These are phyloP conservation scores for Globisporangium paddicum DNA, from an alignment of 352 stramenopile genomes.

Conservation along the genomic window DNA sequence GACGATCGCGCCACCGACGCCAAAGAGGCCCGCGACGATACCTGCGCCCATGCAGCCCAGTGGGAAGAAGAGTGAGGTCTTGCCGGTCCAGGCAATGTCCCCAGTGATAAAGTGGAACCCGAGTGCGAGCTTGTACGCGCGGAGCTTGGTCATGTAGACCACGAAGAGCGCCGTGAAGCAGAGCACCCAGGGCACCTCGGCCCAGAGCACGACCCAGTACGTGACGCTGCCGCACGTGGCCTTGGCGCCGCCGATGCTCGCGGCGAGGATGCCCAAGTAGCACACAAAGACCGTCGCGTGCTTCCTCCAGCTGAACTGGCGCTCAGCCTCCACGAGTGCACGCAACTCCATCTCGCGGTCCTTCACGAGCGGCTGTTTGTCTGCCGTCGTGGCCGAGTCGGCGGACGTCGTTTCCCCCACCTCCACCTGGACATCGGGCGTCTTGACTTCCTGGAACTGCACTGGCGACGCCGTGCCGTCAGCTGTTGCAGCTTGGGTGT, in stretches of 20 bases:
- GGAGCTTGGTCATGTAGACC: constrained; percentile 25
- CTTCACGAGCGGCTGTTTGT: constrained; percentile 10
- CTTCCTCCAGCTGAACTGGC: constrained; percentile 31
- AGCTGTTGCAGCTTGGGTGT: background rate
- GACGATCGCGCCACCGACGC: constrained; percentile 49
- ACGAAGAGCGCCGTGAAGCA: constrained; percentile 32
- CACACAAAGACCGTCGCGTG: constrained; percentile 38
- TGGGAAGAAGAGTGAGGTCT: constrained; percentile 36
- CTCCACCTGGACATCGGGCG: constrained; percentile 6
- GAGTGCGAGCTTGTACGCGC: constrained; percentile 34
- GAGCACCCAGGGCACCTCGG: constrained; percentile 46
- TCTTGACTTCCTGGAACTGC: constrained; percentile 10
- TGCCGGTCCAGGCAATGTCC: constrained; percentile 38
- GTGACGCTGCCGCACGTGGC: constrained; percentile 13
- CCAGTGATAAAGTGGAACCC: constrained; percentile 32
- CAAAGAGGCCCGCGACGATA: constrained; percentile 43
- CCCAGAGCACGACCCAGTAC: constrained; percentile 29
- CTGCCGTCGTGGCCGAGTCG: constrained; percentile 2
- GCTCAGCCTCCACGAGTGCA: constrained; percentile 23
- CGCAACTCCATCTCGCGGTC: constrained; percentile 10
- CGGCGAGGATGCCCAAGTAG: constrained; percentile 28
- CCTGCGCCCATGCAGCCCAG: constrained; percentile 27
- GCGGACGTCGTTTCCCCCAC: background rate
- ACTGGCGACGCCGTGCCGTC: background rate
- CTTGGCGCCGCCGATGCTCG: constrained; percentile 20